Percentiles rank a stretch among this genome's conserved stretches.
phyloP scores from a whole-genome alignment of 73 alveolate genomes.

The Paramecium caudatum region DNA sequence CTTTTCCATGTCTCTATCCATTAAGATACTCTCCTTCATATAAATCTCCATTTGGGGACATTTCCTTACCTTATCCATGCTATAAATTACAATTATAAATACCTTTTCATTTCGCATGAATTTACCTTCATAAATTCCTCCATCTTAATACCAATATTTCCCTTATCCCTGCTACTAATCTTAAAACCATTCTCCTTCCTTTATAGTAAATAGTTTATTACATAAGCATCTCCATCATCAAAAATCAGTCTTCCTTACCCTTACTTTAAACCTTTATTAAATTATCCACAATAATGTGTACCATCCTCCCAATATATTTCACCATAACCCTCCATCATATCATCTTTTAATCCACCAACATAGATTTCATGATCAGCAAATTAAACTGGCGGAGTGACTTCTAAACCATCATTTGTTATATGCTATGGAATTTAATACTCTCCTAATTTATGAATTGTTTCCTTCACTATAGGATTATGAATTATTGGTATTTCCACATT shows the following conservation, averaged over 20 bases:
- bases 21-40: conserved; percentile 84
- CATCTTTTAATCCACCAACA: conserved; percentile 31
- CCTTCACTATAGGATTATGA: conserved; percentile 27
- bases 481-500: conserved; percentile 6
- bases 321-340: conserved; percentile 77
- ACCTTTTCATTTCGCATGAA: background rate
- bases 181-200: conserved; percentile 63
- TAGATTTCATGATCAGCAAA: background rate
- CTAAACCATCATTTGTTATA: conserved; percentile 35
- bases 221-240: conserved; percentile 51
- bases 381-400: background rate
- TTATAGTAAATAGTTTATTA: background rate
- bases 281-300: conserved; percentile 80
- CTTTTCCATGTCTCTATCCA: conserved; percentile 89
- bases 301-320: conserved; percentile 80
- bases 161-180: conserved; percentile 46
- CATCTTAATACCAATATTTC: conserved; percentile 40
- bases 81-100: background rate
- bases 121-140: background rate
- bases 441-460: background rate
- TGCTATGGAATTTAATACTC: conserved; percentile 8
- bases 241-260: conserved; percentile 25
- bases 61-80: conserved; percentile 21
- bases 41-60: background rate
- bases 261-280: background rate